Evolutionary conservation across 352 stramenopile genomes (phyloP).

Genomic region (Pythium graminicola): DNA sequence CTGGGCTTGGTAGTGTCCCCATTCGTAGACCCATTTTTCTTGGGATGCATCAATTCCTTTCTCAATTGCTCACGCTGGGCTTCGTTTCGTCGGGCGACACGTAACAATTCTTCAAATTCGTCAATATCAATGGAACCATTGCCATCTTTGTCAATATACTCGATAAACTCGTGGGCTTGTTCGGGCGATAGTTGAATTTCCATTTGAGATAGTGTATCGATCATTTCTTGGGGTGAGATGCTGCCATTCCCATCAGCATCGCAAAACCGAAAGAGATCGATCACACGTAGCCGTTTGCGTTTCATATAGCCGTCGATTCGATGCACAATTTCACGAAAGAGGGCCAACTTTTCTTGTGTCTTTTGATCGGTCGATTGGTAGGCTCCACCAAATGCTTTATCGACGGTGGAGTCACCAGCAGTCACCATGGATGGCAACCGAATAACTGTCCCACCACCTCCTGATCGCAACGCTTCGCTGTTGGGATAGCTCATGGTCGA

Average conservation of each 20-base stretch:
- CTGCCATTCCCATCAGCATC: slow-evolving; percentile 72
- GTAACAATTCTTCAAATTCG: slow-evolving; percentile 79
- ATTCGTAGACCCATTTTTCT: slow-evolving; percentile 23
- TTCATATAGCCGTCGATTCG: slow-evolving; percentile 83
- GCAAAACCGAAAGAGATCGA: slow-evolving; percentile 83
- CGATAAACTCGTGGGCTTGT: slow-evolving; percentile 63
- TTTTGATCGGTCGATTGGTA: slow-evolving; percentile 67
- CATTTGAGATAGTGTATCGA: slow-evolving; percentile 79
- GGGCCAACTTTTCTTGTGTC: slow-evolving; percentile 53
- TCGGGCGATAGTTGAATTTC: slow-evolving; percentile 68
- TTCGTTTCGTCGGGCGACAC: slow-evolving; percentile 58
- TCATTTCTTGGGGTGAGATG: slow-evolving; percentile 75
- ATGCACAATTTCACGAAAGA: slow-evolving; percentile 71
- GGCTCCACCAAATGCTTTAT: slow-evolving; percentile 38
- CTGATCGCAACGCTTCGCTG: background rate
- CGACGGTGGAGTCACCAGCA: slow-evolving; percentile 13
- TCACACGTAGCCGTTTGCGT: slow-evolving; percentile 74
- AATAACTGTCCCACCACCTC: background rate
- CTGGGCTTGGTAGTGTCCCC: slow-evolving; percentile 19
- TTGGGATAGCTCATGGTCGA: slow-evolving; percentile 5
- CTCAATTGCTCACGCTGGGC: slow-evolving; percentile 67
- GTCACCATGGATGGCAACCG: slow-evolving; percentile 10
- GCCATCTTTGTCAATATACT: slow-evolving; percentile 76
- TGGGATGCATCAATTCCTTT: slow-evolving; percentile 49
- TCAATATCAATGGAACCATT: slow-evolving; percentile 82